These are phyloP conservation scores for Teratosphaeria viscida DNA, from an alignment of 2,329 filamentous ascomycete genomes.

Conservation along the genomic window DNA sequence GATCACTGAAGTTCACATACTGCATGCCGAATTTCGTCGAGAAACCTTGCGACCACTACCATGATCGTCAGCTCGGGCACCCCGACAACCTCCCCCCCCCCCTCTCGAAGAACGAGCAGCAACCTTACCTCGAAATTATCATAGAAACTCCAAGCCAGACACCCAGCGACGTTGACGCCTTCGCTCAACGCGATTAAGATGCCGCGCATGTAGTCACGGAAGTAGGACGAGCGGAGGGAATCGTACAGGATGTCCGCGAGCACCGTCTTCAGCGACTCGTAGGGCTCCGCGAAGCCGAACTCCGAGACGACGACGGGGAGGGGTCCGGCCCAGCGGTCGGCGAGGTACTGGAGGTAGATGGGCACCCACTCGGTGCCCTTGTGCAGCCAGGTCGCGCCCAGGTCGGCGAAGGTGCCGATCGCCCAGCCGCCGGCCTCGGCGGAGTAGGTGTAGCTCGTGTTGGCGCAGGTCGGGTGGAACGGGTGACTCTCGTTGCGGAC, in stretches of 20 bases:
- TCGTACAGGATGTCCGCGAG: slow-evolving; percentile 23
- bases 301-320: slow-evolving; percentile 24
- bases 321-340: slow-evolving; percentile 21
- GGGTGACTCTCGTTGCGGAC: slow-evolving; percentile 23
- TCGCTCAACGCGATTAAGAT: slow-evolving; percentile 26
- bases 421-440: slow-evolving; percentile 20
- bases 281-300: slow-evolving; percentile 29
- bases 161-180: slow-evolving; percentile 27
- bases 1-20: slow-evolving; percentile 29
- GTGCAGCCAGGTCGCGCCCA: slow-evolving; percentile 23
- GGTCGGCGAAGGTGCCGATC: slow-evolving; percentile 23
- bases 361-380: slow-evolving; percentile 28
- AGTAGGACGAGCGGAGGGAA: slow-evolving; percentile 23
- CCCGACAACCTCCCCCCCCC: no score
- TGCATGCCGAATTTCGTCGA: slow-evolving; percentile 28
- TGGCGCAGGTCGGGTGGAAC: slow-evolving; percentile 26
- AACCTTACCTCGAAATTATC: slow-evolving; percentile 26
- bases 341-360: slow-evolving; percentile 20
- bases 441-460: slow-evolving; percentile 24
- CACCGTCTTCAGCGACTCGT: slow-evolving; percentile 20
- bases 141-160: slow-evolving; percentile 27
- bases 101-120: background rate
- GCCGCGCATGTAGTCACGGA: slow-evolving; percentile 24
- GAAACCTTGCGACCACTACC: slow-evolving; percentile 23
- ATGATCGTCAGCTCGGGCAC: background rate